Conservation (phyloP, 2,329 filamentous ascomycete species). For the Talaromyces piceae region DNA sequence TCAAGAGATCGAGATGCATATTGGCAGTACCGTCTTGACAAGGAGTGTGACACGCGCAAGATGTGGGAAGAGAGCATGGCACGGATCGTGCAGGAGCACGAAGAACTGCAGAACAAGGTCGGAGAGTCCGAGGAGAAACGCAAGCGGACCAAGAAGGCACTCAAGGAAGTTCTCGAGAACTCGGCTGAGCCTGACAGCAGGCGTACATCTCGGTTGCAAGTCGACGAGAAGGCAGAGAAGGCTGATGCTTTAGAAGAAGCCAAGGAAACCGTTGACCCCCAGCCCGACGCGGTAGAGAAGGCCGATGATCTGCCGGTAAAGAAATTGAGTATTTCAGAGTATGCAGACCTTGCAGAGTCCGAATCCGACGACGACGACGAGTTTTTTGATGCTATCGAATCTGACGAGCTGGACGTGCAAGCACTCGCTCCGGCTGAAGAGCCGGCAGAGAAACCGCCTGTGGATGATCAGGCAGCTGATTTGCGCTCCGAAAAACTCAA, state of each 20-base stretch:
- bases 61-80: slow-evolving; percentile 99
- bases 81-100: slow-evolving; percentile 88
- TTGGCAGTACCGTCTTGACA: slow-evolving; percentile 91
- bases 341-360: slow-evolving; percentile 63
- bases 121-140: slow-evolving; percentile 87
- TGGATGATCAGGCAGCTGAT: slow-evolving; percentile 32
- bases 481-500: slow-evolving; percentile 43
- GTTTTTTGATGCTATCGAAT: slow-evolving; percentile 95
- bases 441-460: slow-evolving; percentile 41
- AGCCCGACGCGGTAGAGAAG: not conserved
- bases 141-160: slow-evolving; percentile 77
- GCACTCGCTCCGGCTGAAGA: slow-evolving; percentile 52
- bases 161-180: slow-evolving; percentile 74
- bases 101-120: slow-evolving; percentile 78
- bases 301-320: slow-evolving; percentile 26
- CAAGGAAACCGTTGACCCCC: slow-evolving; percentile 15
- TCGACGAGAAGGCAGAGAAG: slow-evolving; percentile 30
- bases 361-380: slow-evolving; percentile 85
- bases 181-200: slow-evolving; percentile 35
- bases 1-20: slow-evolving; percentile 90
- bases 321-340: slow-evolving; percentile 59
- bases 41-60: slow-evolving; percentile 81
- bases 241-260: slow-evolving; percentile 31
- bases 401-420: slow-evolving; percentile 68
- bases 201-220: slow-evolving; percentile 23